Evolutionary conservation across 805 yeast species (phyloP), one percentile per base, ranked within the genome.

Genomic region (Kuraishia piskuri): DNA sequence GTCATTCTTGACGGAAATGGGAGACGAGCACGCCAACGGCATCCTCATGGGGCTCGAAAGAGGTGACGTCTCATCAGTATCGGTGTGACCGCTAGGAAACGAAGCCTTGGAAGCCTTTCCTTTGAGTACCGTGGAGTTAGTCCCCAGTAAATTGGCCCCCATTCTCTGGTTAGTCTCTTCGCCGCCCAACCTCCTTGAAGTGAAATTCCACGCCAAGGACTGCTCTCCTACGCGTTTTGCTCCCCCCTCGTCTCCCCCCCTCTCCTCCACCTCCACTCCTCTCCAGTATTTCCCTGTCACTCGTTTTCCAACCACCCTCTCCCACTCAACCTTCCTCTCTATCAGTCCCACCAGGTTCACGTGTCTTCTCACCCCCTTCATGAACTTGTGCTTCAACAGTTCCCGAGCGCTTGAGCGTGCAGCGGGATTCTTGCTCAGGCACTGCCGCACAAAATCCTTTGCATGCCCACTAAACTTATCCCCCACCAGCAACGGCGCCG

Each of bases 401-500:
- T 71, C 68, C 0, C 64, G 56, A 0, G 92, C 88, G 19, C 79
- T 66, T 0, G 52, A 48, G 25, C 54, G 48, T 23, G 31, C 26
- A 56, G 57, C 48, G 55, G 58, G 31, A 52, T 50, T 40, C 53
- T 56, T 49, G 55, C 58, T 10, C 52, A 55, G 19, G 57, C 59
- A 46, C 21, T 14, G 20, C 37, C 19, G 25, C 25, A 49, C 52
- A 48, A 54, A 52, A 17, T 21, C 73, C 54, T 73, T 79, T 40
- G 78, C 61, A 59, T 69, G 65, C 40, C 69, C 73, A 57, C 81
- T 70, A 56, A 69, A 75, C 2, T 66, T 63, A 5, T 59, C 52
- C 0, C 83, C 84, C 6, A 64, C 69, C 44, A 80, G 74, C 20
- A 62, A 58, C 0, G 96, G 96, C 0, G 96, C 80, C 7, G 79